Base-by-base conservation (phyloP, 345 rosid genomes). In the Erysimum cheiranthoides region DNA sequence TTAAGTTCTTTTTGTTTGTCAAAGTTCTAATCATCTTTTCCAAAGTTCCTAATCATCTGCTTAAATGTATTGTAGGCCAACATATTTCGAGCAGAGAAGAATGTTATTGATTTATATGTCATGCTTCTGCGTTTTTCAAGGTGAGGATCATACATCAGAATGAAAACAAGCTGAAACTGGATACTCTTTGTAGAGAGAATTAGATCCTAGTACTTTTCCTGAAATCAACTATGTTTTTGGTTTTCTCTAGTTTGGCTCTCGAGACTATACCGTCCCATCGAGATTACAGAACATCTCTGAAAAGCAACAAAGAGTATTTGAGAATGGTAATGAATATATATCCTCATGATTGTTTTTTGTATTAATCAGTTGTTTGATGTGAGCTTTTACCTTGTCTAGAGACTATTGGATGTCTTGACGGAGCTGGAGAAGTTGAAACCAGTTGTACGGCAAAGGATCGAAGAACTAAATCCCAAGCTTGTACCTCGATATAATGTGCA, bases 121-220 rank as follows among this genome's bases (percentile, higher is more conserved):
- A 87, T 95, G 99, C 97, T 95, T 69, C 80, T 95, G 47, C 89
- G 97, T 74, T 95, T 86, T 87, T 95, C 99, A 68, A 89, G 97
- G 99, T 89, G 81, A 82, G 83, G 38, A 53, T 54, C 18, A 58
- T 49, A 8, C 57, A 31, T 43, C 28, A 32, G 17, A 45, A 35
- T 18, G 53, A 27, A 25, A 28, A 69, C n/a, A 31, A 61, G 54
- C 71, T 73, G 4, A 42, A 59, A 38, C 52, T 57, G 34, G 16
- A 28, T 36, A 42, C 36, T 50, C 47, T 18, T 46, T 60, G 21
- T 16, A 46, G 34, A 34, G 61, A 45, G 21, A 49, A 34, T 14
- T 34, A 16, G 42, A 50, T 60, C 38, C 52, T 63, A 35, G 14
- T 53, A 51, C 57, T 66, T 34, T 27, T 42, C 57, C 32, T 46